Conservation (phyloP, 2,329 filamentous ascomycete genomes). For the Rugonectria rugulosa region DNA sequence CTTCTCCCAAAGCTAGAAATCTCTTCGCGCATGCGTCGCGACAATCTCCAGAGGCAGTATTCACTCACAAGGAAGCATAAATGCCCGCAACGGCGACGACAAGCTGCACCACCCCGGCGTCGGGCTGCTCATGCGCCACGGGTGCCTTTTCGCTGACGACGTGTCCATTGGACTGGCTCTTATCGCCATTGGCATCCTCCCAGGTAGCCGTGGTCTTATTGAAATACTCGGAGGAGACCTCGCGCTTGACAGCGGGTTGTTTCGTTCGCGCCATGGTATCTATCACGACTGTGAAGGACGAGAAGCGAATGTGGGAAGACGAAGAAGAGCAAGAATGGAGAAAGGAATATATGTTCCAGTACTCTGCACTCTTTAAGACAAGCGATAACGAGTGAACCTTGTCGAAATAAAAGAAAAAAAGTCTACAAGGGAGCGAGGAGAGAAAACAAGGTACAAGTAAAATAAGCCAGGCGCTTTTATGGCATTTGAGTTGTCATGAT, state of each 20-base stretch:
- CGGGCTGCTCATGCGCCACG: conserved; percentile 47
- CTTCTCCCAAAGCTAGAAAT: neutral
- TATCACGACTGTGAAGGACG: neutral
- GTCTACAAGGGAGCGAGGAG: too few species aligned
- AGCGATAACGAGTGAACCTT: conserved; percentile 20
- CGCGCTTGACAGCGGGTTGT: conserved; percentile 71
- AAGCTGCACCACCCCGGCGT: conserved; percentile 76
- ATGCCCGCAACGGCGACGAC: conserved; percentile 92
- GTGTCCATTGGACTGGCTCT: conserved; percentile 33
- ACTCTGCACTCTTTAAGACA: too few species aligned
- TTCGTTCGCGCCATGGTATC: conserved; percentile 73
- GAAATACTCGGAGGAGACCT: conserved; percentile 72
- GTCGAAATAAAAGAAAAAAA: conserved; percentile 21
- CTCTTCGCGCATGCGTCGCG: too few species aligned
- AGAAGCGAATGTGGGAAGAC: neutral
- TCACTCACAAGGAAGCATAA: conserved; percentile 89
- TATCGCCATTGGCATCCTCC: conserved; percentile 44
- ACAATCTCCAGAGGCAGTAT: neutral
- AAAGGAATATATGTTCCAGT: too few species aligned
- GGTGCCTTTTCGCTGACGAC: conserved; percentile 31
- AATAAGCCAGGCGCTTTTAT: conserved; percentile 13
- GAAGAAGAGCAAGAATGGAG: conserved; percentile 2
- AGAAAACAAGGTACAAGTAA: conserved; percentile 8
- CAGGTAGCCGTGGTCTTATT: conserved; percentile 54
- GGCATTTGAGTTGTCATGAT: conserved; percentile 34